Evolutionary conservation across 2,329 filamentous ascomycete genomes (phyloP), one percentile per base, ranked within the genome.

Genomic region (Amylocarpus encephaloides): DNA sequence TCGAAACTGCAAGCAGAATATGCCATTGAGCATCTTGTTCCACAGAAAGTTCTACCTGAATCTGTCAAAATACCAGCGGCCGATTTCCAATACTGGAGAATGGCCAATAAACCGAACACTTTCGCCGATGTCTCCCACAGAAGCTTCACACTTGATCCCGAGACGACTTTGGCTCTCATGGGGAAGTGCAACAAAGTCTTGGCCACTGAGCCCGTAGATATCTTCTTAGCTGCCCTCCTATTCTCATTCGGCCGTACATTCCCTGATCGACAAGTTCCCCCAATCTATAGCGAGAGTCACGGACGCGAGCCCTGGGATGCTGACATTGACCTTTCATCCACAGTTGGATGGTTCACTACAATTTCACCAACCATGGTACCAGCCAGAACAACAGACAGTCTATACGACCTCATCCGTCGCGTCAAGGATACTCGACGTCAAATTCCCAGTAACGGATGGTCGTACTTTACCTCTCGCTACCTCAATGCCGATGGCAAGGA

Each of bases 261-360:
- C 46, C n/a, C 46, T 0, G 66, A 70, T 32, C 66, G 71, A 5
- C 13, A 55, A 0, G 22, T 59, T 0, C 70, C 71, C 2, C 54
- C 63, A 6, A 54, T 74, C 1, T 73, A 70, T 57, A 67, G 61
- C 34, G 71, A 74, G 51, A 64, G 68, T 0, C 71, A 74, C 22
- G 72, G 71, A 1, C 64, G 72, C 4, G 70, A 73, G 29, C 53
- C 65, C 1, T 26, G 22, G 22, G 7, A 26, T 7, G 7, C 4
- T 26, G 22, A 26, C 4, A 66, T 62, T 57, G 61, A 64, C 13
- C 36, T 57, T 2, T 69, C 71, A 0, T 54, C 62, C 1, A 73
- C 70, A 0, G 67, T 74, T 1, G 72, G 72, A 4, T 74, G 71
- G 71, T 74, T 74, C 48, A 73, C 72, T 0, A 70, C 69, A 0